Conservation (phyloP, 2,329 filamentous ascomycete species). For the Ascochyta fabae region DNA sequence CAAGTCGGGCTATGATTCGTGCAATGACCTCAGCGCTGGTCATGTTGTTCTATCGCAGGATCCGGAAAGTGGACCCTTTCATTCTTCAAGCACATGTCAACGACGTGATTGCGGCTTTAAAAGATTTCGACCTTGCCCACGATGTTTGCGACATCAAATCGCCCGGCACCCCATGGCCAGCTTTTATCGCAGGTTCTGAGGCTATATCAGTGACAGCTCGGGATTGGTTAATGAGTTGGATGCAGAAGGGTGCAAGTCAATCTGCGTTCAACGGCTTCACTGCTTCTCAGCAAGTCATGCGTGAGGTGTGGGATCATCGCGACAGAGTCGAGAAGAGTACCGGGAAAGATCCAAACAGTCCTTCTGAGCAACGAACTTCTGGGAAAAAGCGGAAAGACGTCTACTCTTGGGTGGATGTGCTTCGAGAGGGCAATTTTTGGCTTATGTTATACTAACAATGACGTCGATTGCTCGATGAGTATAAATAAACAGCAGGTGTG, state of each 20-base stretch:
- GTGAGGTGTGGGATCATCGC: conserved; percentile 20
- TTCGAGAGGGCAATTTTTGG: conserved; percentile 18
- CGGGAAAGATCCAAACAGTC: neutral
- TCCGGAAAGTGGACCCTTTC: conserved; percentile 49
- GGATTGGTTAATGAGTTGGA: conserved; percentile 22
- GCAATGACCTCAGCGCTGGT: conserved; percentile 51
- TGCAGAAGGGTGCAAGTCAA: conserved; percentile 20
- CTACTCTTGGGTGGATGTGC: conserved; percentile 19
- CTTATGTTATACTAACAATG: conserved; percentile 16
- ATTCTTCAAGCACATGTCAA: conserved; percentile 49
- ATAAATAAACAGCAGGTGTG: neutral
- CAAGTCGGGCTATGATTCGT: conserved; percentile 41
- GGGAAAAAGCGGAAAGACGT: conserved; percentile 1
- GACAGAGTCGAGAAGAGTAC: conserved; percentile 1
- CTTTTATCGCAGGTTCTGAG: conserved; percentile 27
- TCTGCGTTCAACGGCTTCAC: conserved; percentile 17
- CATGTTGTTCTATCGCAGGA: conserved; percentile 53
- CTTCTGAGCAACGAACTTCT: neutral
- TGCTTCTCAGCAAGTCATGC: conserved; percentile 17
- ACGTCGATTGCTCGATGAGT: neutral
- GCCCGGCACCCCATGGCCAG: conserved; percentile 25
- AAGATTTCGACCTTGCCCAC: conserved; percentile 19
- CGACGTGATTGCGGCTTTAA: conserved; percentile 19
- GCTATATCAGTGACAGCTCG: conserved; percentile 18
- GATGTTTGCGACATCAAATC: conserved; percentile 9